Percentiles rank a stretch among this genome's conserved stretches.
Evolutionary conservation across 306 rosid genomes (phyloP).

Genomic region (Medicago arabica): DNA sequence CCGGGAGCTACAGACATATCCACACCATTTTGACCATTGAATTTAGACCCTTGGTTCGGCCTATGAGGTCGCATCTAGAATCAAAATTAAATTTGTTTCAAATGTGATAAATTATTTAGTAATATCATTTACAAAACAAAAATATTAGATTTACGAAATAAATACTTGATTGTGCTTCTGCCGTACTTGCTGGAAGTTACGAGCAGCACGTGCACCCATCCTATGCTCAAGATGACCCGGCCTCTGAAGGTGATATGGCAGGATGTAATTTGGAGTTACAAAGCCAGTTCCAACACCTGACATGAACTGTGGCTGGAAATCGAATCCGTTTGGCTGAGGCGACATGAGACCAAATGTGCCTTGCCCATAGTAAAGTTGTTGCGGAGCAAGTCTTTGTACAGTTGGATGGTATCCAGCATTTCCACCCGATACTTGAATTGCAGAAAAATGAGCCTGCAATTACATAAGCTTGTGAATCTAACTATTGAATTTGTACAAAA

Average conservation of each 20-base stretch:
- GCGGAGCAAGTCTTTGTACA: slow-evolving; percentile 67
- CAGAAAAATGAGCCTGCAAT: slow-evolving; percentile 73
- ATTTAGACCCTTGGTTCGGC: slow-evolving; percentile 73
- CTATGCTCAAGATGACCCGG: slow-evolving; percentile 74
- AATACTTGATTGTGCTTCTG: slow-evolving; percentile 58
- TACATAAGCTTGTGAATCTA: slow-evolving; percentile 2
- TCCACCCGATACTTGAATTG: slow-evolving; percentile 58
- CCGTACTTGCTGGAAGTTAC: slow-evolving; percentile 60
- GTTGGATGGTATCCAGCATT: slow-evolving; percentile 65
- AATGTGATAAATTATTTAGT: neutral
- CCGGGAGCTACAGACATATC: slow-evolving; percentile 57
- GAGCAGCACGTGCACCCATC: slow-evolving; percentile 59
- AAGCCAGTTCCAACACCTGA: slow-evolving; percentile 69
- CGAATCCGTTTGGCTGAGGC: slow-evolving; percentile 73
- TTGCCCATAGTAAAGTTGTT: slow-evolving; percentile 72
- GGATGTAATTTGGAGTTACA: slow-evolving; percentile 64
- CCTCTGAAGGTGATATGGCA: slow-evolving; percentile 78
- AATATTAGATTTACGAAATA: neutral
- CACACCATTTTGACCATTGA: slow-evolving; percentile 57
- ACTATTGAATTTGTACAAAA: slow-evolving; percentile 12
- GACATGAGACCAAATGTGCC: slow-evolving; percentile 69
- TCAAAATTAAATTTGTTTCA: neutral
- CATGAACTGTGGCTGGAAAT: slow-evolving; percentile 75
- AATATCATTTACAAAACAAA: neutral
- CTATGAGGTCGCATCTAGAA: slow-evolving; percentile 60